phyloP scores from a whole-genome alignment of 2,329 filamentous ascomycete genomes.

The Exophiala xenobiotica region DNA sequence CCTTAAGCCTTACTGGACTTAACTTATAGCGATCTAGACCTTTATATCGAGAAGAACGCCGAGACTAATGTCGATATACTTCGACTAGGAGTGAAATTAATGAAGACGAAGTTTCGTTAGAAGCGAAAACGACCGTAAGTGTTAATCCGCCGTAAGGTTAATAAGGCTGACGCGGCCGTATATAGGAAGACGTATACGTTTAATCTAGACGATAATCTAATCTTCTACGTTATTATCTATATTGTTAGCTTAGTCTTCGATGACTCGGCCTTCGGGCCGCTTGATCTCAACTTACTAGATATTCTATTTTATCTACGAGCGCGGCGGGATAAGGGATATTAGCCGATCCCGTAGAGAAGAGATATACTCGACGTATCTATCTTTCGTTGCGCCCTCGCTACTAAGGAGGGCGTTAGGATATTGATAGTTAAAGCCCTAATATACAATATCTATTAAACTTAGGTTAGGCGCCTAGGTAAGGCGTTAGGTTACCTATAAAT shows the following conservation, averaged over 20 bases:
- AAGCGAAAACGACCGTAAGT: constrained; percentile 16
- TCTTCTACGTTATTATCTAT: constrained; percentile 14
- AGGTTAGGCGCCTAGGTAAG: constrained; percentile 1
- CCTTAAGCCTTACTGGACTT: constrained; percentile 8
- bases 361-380: not conserved
- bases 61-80: constrained; percentile 11
- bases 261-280: constrained; percentile 10
- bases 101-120: constrained; percentile 13
- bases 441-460: constrained; percentile 1
- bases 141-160: not conserved
- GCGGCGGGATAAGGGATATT: not conserved
- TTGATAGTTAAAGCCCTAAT: not conserved
- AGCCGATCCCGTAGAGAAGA: constrained; percentile 2
- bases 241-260: constrained; percentile 15
- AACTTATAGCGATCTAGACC: constrained; percentile 13
- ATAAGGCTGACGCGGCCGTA: not conserved
- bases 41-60: constrained; percentile 16
- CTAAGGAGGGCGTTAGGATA: constrained; percentile 1
- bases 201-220: constrained; percentile 13
- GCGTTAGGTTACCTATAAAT: constrained; percentile 1
- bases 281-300: not conserved
- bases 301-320: not conserved
- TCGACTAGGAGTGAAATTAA: constrained; percentile 10
- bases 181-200: not conserved
- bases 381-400: constrained; percentile 1